Conservation (phyloP, 305 asterid species). For the Fraxinus albicans region DNA sequence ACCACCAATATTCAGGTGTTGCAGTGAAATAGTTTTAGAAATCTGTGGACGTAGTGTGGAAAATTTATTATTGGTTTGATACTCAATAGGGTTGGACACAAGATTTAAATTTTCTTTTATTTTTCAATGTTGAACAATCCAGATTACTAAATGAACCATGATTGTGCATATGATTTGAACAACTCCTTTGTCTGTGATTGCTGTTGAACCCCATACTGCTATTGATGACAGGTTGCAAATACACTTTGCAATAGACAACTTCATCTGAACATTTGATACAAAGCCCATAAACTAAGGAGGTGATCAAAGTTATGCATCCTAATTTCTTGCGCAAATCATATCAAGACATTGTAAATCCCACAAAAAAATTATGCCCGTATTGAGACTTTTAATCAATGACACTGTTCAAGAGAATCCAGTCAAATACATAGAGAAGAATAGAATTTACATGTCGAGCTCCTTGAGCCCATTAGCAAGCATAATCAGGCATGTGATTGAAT, state of each 20-base stretch:
- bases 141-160: too few relatives aligned
- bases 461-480: constrained; percentile 67
- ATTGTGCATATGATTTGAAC: constrained; percentile 56
- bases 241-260: constrained; percentile 72
- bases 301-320: not conserved
- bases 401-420: too few relatives aligned
- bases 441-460: constrained; percentile 76
- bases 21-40: constrained; percentile 62
- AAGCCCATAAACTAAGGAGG: not conserved
- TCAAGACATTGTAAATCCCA: not conserved
- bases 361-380: too few relatives aligned
- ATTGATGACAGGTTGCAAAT: constrained; percentile 66
- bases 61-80: too few relatives aligned
- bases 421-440: not conserved
- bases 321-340: not conserved
- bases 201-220: constrained; percentile 83
- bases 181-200: constrained; percentile 76
- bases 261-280: constrained; percentile 44
- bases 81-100: not conserved
- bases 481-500: constrained; percentile 73
- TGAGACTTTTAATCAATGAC: too few relatives aligned
- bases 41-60: constrained; percentile 26
- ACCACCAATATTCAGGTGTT: constrained; percentile 84
- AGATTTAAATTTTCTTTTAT: too few relatives aligned
- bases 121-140: too few relatives aligned